phyloP scores from a whole-genome alignment of 2,329 filamentous ascomycete species.

The Ophiostoma fasciatum region DNA sequence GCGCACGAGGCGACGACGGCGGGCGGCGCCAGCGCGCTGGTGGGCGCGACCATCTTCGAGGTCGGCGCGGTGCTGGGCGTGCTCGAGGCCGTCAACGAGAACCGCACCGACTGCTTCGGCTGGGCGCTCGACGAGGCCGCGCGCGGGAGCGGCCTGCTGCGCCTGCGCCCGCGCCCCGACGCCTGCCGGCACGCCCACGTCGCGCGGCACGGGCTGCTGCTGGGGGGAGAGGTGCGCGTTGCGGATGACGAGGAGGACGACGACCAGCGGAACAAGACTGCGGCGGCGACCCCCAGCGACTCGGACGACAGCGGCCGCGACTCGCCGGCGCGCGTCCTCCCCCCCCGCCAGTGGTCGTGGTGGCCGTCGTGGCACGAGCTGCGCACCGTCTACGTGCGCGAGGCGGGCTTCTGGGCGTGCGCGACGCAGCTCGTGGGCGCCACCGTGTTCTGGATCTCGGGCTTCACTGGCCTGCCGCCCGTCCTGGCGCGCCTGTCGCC shows the following conservation, averaged over 20 bases:
- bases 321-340: constrained; percentile 1
- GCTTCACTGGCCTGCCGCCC: constrained; percentile 43
- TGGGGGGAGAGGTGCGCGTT: no score
- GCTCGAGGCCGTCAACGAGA: constrained; percentile 55
- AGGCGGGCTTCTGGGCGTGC: constrained; percentile 48
- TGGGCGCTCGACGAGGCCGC: constrained; percentile 49
- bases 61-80: constrained; percentile 47
- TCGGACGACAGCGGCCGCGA: background rate
- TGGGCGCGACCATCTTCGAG: constrained; percentile 55
- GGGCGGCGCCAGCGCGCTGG: constrained; percentile 47
- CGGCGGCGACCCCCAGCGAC: no score
- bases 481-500: constrained; percentile 34
- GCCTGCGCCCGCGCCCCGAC: constrained; percentile 7
- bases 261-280: no score
- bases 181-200: constrained; percentile 7
- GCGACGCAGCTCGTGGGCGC: constrained; percentile 40
- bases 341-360: constrained; percentile 37
- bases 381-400: constrained; percentile 42
- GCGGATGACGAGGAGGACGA: background rate
- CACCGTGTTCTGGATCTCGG: constrained; percentile 49
- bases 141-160: constrained; percentile 17
- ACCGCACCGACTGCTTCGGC: constrained; percentile 49
- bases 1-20: constrained; percentile 33
- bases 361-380: constrained; percentile 42
- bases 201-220: constrained; percentile 1